phyloP scores from a whole-genome alignment of 1,139 yeast genomes.

The Yamadazyma atlantica region DNA sequence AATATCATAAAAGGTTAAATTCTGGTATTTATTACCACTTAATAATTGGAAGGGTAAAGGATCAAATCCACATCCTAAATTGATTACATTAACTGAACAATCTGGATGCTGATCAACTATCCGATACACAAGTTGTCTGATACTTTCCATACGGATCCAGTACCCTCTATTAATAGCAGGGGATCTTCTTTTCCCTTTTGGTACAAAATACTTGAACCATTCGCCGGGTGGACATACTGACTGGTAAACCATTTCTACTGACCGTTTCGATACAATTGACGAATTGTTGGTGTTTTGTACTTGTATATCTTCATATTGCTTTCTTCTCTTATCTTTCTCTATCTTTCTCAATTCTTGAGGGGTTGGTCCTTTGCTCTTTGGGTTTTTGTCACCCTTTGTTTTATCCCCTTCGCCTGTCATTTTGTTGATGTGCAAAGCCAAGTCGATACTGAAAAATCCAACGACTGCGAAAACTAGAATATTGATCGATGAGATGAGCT shows the following conservation, averaged over 20 bases:
- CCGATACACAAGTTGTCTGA: constrained; percentile 50
- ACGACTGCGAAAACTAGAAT: too few species aligned
- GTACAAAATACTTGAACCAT: constrained; percentile 69
- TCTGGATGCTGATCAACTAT: constrained; percentile 31
- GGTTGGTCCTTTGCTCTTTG: constrained; percentile 11
- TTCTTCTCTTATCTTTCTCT: constrained; percentile 48
- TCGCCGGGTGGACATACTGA: constrained; percentile 43
- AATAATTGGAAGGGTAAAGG: constrained; percentile 72
- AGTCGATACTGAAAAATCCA: not conserved
- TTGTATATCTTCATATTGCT: constrained; percentile 57
- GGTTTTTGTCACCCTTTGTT: not conserved
- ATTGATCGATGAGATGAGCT: too few species aligned
- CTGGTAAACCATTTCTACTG: constrained; percentile 68
- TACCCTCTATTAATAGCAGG: constrained; percentile 84
- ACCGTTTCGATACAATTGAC: constrained; percentile 78
- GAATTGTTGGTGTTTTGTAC: constrained; percentile 84
- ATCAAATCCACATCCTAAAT: constrained; percentile 82
- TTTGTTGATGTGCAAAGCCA: too few species aligned
- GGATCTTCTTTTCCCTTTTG: constrained; percentile 65
- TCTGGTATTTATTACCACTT: constrained; percentile 19
- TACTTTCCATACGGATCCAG: constrained; percentile 78
- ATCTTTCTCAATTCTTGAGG: constrained; percentile 33
- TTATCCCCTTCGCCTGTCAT: too few species aligned
- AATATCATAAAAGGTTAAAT: constrained; percentile 61
- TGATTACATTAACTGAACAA: constrained; percentile 46